Evolutionary conservation across 768 basidiomycete species (phyloP).

Genomic region (Phaeotremella skinneri): DNA sequence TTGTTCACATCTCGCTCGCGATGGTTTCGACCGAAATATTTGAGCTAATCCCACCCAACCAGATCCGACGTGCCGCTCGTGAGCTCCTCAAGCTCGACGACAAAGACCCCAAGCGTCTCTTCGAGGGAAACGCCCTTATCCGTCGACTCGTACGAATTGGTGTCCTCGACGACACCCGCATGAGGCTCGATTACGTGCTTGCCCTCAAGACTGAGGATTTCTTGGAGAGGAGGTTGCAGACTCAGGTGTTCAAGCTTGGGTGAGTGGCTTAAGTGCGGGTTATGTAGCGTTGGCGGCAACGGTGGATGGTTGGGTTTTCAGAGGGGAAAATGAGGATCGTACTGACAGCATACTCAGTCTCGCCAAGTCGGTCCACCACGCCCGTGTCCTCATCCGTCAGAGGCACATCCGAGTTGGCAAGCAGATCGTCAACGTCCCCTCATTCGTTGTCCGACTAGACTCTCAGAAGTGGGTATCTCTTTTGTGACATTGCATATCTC

Average conservation of each 20-base stretch:
- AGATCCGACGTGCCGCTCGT: slow-evolving; percentile 99
- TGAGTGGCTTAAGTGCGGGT: slow-evolving; percentile 17
- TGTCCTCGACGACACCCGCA: slow-evolving; percentile 97
- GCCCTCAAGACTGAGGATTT: slow-evolving; percentile 99
- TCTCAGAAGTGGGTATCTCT: slow-evolving; percentile 71
- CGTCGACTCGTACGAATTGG: slow-evolving; percentile 91
- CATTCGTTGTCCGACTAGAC: slow-evolving; percentile 98
- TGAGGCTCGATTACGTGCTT: slow-evolving; percentile 99
- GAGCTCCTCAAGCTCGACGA: slow-evolving; percentile 99
- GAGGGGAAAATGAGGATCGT: not conserved
- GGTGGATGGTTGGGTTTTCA: not conserved
- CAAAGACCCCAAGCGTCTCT: slow-evolving; percentile 99
- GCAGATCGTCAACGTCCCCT: slow-evolving; percentile 98
- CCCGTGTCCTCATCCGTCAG: slow-evolving; percentile 95
- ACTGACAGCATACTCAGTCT: slow-evolving; percentile 57
- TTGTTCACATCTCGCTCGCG: not conserved
- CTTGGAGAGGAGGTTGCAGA: slow-evolving; percentile 98
- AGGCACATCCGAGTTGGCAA: slow-evolving; percentile 99
- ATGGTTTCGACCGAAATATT: not conserved
- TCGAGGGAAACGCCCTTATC: slow-evolving; percentile 69
- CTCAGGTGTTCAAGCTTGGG: slow-evolving; percentile 97
- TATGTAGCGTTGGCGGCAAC: not conserved
- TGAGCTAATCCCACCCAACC: not conserved
- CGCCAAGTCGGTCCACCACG: slow-evolving; percentile 98
- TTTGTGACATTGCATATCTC: not conserved